Percentiles rank a stretch among this genome's conserved stretches.
These are phyloP conservation scores for Huiozyma sinensis DNA, from an alignment of 805 yeast species.

Conservation along the genomic window DNA sequence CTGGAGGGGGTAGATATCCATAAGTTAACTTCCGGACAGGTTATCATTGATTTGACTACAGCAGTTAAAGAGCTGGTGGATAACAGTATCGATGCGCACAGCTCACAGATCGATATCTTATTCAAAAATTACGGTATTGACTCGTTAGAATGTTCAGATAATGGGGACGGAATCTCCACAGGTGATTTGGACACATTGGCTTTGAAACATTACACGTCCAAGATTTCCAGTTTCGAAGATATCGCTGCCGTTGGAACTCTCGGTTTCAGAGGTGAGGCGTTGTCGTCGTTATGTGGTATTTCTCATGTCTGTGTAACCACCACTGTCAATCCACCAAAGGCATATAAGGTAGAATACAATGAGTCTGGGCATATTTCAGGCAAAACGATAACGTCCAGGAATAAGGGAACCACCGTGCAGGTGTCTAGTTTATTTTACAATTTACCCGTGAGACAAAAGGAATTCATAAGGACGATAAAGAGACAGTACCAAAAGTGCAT, in stretches of 20 bases:
- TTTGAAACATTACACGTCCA: conserved; percentile 58
- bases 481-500: conserved; percentile 68
- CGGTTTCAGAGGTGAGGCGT: conserved; percentile 78
- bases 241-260: conserved; percentile 41
- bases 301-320: conserved; percentile 41
- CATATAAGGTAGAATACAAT: conserved; percentile 44
- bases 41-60: conserved; percentile 65
- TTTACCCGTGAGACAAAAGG: conserved; percentile 76
- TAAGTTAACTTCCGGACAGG: conserved; percentile 85
- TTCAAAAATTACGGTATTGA: conserved; percentile 68
- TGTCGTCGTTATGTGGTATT: conserved; percentile 57
- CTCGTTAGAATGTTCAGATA: conserved; percentile 54
- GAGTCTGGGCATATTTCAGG: conserved; percentile 40
- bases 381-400: conserved; percentile 37
- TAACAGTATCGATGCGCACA: conserved; percentile 72
- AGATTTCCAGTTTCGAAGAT: conserved; percentile 46
- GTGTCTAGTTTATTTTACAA: conserved; percentile 51
- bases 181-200: conserved; percentile 47
- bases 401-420: conserved; percentile 57
- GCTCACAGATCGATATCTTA: conserved; percentile 54
- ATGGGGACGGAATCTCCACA: conserved; percentile 53
- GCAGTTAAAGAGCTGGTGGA: conserved; percentile 82
- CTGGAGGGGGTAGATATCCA: conserved; percentile 42
- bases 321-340: conserved; percentile 46
- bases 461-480: conserved; percentile 53